phyloP scores from a whole-genome alignment of 345 rosid species.

The Garcia nutans region DNA sequence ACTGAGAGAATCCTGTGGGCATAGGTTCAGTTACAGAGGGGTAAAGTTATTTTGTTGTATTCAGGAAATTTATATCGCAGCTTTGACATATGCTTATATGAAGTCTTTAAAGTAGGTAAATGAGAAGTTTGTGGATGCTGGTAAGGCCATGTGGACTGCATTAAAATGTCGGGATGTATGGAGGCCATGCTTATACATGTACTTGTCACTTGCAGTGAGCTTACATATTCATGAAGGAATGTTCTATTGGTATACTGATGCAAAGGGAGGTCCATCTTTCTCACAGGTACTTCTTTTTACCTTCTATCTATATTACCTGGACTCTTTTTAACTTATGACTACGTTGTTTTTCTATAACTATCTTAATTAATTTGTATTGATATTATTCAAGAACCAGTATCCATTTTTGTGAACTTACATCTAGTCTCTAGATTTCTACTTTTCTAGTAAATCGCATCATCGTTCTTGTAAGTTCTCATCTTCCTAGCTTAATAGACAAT shows the following conservation, averaged over 20 bases:
- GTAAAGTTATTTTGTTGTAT: constrained; percentile 30
- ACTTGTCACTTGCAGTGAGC: constrained; percentile 58
- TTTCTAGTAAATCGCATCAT: neutral
- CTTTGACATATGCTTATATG: constrained; percentile 8
- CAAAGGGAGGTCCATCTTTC: constrained; percentile 78
- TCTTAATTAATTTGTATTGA: no score
- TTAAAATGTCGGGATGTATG: constrained; percentile 57
- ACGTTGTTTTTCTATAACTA: no score
- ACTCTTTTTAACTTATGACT: neutral
- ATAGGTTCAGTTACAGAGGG: constrained; percentile 37
- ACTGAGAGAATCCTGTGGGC: constrained; percentile 44
- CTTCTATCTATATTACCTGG: neutral
- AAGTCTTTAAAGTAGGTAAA: constrained; percentile 41
- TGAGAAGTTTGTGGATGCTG: constrained; percentile 60
- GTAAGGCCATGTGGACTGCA: constrained; percentile 61
- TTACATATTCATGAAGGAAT: constrained; percentile 70
- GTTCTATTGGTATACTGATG: constrained; percentile 87
- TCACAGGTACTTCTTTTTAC: constrained; percentile 34
- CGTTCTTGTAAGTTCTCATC: neutral
- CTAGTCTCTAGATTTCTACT: no score
- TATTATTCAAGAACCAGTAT: no score
- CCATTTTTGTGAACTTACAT: no score
- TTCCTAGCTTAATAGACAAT: neutral
- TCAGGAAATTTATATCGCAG: neutral
- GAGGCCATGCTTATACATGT: constrained; percentile 72